Base-by-base conservation (phyloP, 805 yeast species). In the Candida corydali region DNA sequence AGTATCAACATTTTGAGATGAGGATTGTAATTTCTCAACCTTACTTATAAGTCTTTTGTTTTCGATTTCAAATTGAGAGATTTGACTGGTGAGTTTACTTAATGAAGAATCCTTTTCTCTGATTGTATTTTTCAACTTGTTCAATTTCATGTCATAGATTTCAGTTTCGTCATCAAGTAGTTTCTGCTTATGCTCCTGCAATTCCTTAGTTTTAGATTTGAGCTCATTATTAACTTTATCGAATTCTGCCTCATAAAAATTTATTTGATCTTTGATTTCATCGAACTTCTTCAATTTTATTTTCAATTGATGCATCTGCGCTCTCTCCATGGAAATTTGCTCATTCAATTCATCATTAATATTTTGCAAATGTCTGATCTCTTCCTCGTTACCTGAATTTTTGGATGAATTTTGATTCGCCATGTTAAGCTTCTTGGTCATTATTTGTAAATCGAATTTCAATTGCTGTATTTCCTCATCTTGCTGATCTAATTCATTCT, bases 171-270 rank as follows among this genome's bases (percentile, higher is more conserved):
- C 8, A 23, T 30, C 37, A 30, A 26, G 8, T 8, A 39, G n/a
- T 20, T 28, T 33, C 11, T 15, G 17, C 9, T 10, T 16, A 7
- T 26, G 17, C 5, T 23, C 18, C n/a, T 16, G 9, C 10, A 29
- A 20, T 23, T 29, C 28, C 24, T 36, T 18, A 3, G 17, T 9
- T 3, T 17, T 24, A 8, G 12, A 3, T 5, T 23, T 17, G 4
- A 35, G 22, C 10, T 39, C 34, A 3, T 17, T 14, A 16, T 39
- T 29, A 11, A 39, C 23, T 23, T 26, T 22, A 17, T 39, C 39
- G 31, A 34, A 31, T 25, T 39, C 42, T 23, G n/a, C 20, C 25
- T 39, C 42, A 32, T 36, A 39, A 25, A 39, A 39, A 14, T 20
- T 26, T 7, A 29, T 22, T 15, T 40, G 32, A 10, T 32, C 39